Percentiles rank a stretch among this genome's conserved stretches.
These are phyloP conservation scores for Xylaria palmicola DNA, from an alignment of 495 filamentous ascomycete genomes.

Conservation along the genomic window DNA sequence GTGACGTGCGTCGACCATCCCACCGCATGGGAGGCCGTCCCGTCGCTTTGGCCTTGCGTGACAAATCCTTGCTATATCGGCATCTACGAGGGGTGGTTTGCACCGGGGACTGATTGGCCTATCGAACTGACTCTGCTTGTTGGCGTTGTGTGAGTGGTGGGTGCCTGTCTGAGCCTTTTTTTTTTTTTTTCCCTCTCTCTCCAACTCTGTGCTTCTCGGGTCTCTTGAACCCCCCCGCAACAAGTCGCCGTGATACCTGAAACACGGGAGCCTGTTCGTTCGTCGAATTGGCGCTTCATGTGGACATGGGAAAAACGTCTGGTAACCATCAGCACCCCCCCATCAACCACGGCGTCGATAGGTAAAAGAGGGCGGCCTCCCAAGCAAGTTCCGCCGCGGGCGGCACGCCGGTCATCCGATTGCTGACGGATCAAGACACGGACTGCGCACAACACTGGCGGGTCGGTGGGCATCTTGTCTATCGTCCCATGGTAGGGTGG, in stretches of 20 bases:
- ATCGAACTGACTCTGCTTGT: not conserved
- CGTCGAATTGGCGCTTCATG: not conserved
- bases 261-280: conserved; percentile 8
- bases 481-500: no score
- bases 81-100: not conserved
- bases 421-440: no score
- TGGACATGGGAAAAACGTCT: not conserved
- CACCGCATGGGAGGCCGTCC: not conserved
- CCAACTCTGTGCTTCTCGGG: not conserved
- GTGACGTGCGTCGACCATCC: not conserved
- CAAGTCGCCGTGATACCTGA: conserved; percentile 6
- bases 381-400: no score
- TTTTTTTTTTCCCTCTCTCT: no score
- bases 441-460: no score
- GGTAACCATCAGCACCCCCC: not conserved
- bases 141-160: not conserved
- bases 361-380: no score
- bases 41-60: not conserved
- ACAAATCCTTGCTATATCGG: not conserved
- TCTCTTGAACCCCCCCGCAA: not conserved
- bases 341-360: no score
- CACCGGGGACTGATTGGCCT: not conserved
- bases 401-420: no score
- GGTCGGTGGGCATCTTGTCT: no score
- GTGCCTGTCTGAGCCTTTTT: no score